phyloP scores from a whole-genome alignment of 2,329 filamentous ascomycete genomes.

The Chaetomiaceae sp. region DNA sequence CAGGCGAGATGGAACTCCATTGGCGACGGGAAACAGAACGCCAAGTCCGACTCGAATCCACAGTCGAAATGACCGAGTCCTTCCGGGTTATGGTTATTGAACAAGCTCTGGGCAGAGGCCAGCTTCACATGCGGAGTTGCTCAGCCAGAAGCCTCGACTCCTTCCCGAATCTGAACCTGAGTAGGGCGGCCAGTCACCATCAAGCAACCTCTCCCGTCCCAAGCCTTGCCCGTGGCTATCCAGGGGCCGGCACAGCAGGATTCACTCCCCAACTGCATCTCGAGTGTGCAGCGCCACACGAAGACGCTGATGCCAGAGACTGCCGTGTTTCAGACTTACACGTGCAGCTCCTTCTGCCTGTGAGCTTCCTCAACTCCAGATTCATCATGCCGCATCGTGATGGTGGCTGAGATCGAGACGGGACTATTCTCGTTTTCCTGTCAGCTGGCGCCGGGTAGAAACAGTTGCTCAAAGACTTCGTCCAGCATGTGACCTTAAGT shows the following conservation, averaged over 20 bases:
- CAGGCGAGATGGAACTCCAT: too few species aligned
- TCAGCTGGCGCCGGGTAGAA: slow-evolving; percentile 7
- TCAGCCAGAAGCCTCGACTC: neutral
- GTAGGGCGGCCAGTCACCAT: slow-evolving; percentile 5
- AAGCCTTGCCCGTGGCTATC: neutral
- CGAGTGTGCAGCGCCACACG: slow-evolving; percentile 17
- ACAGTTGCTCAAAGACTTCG: too few species aligned
- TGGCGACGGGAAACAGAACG: too few species aligned
- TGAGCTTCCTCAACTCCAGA: neutral
- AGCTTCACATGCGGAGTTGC: too few species aligned
- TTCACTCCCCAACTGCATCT: neutral
- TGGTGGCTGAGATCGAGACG: neutral
- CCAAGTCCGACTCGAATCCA: too few species aligned
- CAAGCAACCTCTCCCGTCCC: neutral
- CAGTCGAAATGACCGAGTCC: neutral
- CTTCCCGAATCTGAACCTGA: neutral
- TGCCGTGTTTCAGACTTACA: slow-evolving; percentile 22
- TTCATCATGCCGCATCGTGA: neutral
- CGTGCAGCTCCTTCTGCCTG: slow-evolving; percentile 6
- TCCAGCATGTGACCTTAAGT: too few species aligned
- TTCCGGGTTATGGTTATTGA: too few species aligned
- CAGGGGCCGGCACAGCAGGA: slow-evolving; percentile 6
- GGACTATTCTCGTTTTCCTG: neutral
- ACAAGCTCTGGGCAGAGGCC: too few species aligned
- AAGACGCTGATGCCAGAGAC: slow-evolving; percentile 5